Evolutionary conservation across 2,329 filamentous ascomycete species (phyloP).

Genomic region (Pseudogymnoascus sp.): DNA sequence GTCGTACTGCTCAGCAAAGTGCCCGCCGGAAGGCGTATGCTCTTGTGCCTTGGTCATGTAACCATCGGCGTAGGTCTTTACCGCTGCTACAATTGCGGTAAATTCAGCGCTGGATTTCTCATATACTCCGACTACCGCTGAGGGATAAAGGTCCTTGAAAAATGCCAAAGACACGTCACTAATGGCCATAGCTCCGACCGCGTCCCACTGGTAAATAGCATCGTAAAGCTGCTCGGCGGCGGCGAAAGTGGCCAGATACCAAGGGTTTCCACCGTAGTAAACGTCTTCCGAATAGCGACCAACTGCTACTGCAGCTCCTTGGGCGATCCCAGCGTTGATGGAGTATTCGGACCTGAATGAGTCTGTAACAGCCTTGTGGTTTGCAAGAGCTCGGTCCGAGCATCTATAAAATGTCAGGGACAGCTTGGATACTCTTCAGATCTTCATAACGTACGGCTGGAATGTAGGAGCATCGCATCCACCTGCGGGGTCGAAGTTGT

Average conservation of each 20-base stretch:
- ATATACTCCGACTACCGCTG: constrained; percentile 55
- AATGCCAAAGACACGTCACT: constrained; percentile 59
- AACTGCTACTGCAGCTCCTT: constrained; percentile 51
- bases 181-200: constrained; percentile 53
- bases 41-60: constrained; percentile 41
- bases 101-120: constrained; percentile 49
- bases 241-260: constrained; percentile 69
- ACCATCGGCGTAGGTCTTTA: constrained; percentile 54
- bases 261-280: constrained; percentile 74
- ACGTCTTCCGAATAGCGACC: constrained; percentile 64
- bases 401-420: constrained; percentile 19
- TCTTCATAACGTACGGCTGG: constrained; percentile 50
- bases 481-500: constrained; percentile 60
- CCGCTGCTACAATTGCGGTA: constrained; percentile 52
- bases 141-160: constrained; percentile 57
- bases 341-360: constrained; percentile 64
- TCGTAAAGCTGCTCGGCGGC: constrained; percentile 76
- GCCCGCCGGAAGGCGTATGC: constrained; percentile 51
- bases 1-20: constrained; percentile 59
- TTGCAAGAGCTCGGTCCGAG: constrained; percentile 51
- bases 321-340: constrained; percentile 57
- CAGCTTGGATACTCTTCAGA: background rate
- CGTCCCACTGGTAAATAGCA: constrained; percentile 63
- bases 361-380: constrained; percentile 68
- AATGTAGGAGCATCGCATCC: constrained; percentile 63